Conservation (phyloP, 495 filamentous ascomycete species). For the Daldinia vernicosa region DNA sequence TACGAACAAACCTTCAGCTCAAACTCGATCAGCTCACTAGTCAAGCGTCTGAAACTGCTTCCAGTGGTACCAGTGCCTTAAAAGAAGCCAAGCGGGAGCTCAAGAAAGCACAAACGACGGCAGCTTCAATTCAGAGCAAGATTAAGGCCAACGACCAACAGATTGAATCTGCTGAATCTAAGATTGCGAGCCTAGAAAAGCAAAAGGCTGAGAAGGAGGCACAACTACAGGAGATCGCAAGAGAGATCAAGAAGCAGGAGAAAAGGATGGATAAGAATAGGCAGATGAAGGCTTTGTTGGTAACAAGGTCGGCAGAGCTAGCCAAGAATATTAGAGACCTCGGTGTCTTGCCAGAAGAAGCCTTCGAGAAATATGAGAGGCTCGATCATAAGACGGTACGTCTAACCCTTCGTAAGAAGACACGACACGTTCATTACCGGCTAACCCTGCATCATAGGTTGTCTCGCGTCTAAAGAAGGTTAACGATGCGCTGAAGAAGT, state of each 20-base stretch:
- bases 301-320: constrained; percentile 78
- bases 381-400: constrained; percentile 76
- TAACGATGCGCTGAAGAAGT: constrained; percentile 94
- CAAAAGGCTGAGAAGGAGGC: constrained; percentile 72
- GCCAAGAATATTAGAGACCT: constrained; percentile 89
- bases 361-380: constrained; percentile 88
- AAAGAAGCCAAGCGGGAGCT: constrained; percentile 85
- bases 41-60: constrained; percentile 74
- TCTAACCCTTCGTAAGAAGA: constrained; percentile 8
- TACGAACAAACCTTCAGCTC: constrained; percentile 84
- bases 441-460: constrained; percentile 58
- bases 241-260: constrained; percentile 84
- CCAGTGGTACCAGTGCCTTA: constrained; percentile 69
- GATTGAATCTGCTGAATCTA: constrained; percentile 69
- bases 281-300: constrained; percentile 81
- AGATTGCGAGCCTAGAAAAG: constrained; percentile 68
- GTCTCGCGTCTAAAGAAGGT: constrained; percentile 90
- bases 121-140: constrained; percentile 70
- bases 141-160: constrained; percentile 75
- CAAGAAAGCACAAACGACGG: constrained; percentile 71
- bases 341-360: constrained; percentile 92
- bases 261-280: constrained; percentile 92
- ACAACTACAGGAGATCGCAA: constrained; percentile 76
- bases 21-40: constrained; percentile 86
- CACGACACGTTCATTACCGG: neutral